Evolutionary conservation across 164 flowering plant species (phyloP).

Genomic region (Berberis vulgaris): DNA sequence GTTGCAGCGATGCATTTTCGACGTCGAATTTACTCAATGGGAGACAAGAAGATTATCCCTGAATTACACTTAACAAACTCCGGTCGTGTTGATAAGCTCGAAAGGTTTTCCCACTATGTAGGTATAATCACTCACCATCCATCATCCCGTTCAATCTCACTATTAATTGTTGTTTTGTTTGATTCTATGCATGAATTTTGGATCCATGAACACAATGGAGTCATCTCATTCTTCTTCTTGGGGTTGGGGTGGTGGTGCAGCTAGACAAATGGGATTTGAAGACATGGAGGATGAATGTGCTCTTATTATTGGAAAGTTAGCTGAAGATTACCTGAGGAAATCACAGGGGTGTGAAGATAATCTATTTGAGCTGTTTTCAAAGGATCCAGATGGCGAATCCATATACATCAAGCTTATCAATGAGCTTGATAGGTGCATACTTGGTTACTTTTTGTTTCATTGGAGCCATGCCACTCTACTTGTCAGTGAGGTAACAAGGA

Average conservation of each 20-base stretch:
- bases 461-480: conserved; percentile 63
- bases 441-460: conserved; percentile 72
- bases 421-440: conserved; percentile 75
- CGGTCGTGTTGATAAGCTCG: conserved; percentile 45
- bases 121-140: conserved; percentile 31
- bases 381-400: conserved; percentile 34
- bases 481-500: conserved; percentile 57
- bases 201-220: too few relatives aligned
- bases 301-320: conserved; percentile 40
- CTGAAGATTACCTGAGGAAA: conserved; percentile 51
- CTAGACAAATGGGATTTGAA: conserved; percentile 73
- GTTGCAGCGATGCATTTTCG: conserved; percentile 19
- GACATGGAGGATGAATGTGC: conserved; percentile 47
- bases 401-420: conserved; percentile 52
- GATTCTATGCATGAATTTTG: background rate
- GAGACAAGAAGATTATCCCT: conserved; percentile 31
- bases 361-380: conserved; percentile 43
- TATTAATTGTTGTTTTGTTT: background rate
- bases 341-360: conserved; percentile 43
- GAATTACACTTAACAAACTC: conserved; percentile 33
- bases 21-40: conserved; percentile 12
- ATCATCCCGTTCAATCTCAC: background rate
- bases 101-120: conserved; percentile 71
- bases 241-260: conserved; percentile 22
- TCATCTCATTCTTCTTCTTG: too few relatives aligned